Conservation (phyloP, 768 basidiomycete species). For the Mycena venus region DNA sequence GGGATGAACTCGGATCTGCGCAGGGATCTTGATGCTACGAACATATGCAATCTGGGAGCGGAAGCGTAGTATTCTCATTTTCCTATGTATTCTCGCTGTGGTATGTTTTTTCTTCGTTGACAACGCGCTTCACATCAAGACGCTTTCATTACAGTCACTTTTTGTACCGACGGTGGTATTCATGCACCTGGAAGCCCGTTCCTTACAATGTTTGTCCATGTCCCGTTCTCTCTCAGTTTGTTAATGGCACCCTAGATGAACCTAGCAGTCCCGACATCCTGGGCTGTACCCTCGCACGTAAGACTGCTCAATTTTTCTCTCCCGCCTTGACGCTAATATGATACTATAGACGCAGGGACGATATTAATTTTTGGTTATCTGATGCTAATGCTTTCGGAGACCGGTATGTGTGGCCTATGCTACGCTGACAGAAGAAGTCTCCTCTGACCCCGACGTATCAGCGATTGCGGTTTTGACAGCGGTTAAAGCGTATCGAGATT, state of each 20-base stretch:
- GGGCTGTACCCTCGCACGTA: slow-evolving; percentile 49
- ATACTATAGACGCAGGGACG: slow-evolving; percentile 51
- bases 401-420: slow-evolving; percentile 50
- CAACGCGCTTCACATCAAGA: not conserved
- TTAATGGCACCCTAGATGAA: not conserved
- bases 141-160: slow-evolving; percentile 37
- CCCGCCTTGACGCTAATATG: too few relatives aligned
- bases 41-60: slow-evolving; percentile 62
- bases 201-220: slow-evolving; percentile 48
- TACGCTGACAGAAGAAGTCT: not conserved
- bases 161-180: slow-evolving; percentile 48
- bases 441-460: slow-evolving; percentile 30
- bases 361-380: slow-evolving; percentile 56
- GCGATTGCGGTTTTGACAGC: slow-evolving; percentile 54
- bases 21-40: slow-evolving; percentile 56
- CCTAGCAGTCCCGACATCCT: slow-evolving; percentile 15
- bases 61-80: slow-evolving; percentile 47
- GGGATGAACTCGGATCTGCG: not conserved
- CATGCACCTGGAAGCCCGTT: slow-evolving; percentile 48
- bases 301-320: too few relatives aligned
- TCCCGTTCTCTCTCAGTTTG: not conserved
- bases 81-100: slow-evolving; percentile 43
- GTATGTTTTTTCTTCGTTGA: slow-evolving; percentile 28
- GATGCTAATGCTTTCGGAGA: slow-evolving; percentile 54
- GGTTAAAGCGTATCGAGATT: slow-evolving; percentile 52